Percentiles rank a stretch among this genome's conserved stretches.
phyloP scores from a whole-genome alignment of 75 land plant species.

The Chamaecyparis obtusa region DNA sequence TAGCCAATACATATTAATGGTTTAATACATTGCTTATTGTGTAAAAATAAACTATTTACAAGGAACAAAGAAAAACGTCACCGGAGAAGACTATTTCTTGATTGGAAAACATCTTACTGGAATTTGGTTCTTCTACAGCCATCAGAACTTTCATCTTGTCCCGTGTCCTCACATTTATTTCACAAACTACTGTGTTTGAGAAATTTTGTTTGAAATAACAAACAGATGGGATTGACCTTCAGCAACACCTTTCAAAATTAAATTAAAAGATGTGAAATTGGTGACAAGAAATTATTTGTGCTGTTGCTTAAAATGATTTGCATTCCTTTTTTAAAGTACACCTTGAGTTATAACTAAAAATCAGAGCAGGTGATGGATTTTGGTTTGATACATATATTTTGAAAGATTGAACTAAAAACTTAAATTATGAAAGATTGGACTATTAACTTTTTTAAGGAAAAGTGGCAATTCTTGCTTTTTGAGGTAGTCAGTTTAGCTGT shows the following conservation, averaged over 20 bases:
- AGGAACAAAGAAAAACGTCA: too few relatives aligned
- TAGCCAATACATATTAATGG: neutral
- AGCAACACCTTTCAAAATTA: neutral
- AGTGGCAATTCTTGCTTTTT: neutral
- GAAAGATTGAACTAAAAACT: neutral
- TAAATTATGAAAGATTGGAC: neutral
- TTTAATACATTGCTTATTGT: neutral
- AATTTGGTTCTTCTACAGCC: neutral
- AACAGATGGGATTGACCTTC: neutral
- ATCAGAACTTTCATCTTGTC: neutral
- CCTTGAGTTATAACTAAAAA: neutral
- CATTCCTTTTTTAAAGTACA: too few relatives aligned
- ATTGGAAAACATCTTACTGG: neutral
- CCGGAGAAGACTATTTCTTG: neutral
- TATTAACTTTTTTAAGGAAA: neutral
- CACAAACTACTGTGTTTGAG: neutral
- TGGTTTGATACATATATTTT: neutral
- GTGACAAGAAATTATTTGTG: neutral
- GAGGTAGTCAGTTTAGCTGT: neutral
- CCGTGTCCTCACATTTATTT: neutral
- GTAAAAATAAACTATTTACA: neutral
- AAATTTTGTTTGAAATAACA: too few relatives aligned
- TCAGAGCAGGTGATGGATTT: neutral
- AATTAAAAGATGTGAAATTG: neutral
- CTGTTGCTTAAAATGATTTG: neutral